Conservation (phyloP, 495 filamentous ascomycete genomes). For the Chaetomium fimeti region DNA sequence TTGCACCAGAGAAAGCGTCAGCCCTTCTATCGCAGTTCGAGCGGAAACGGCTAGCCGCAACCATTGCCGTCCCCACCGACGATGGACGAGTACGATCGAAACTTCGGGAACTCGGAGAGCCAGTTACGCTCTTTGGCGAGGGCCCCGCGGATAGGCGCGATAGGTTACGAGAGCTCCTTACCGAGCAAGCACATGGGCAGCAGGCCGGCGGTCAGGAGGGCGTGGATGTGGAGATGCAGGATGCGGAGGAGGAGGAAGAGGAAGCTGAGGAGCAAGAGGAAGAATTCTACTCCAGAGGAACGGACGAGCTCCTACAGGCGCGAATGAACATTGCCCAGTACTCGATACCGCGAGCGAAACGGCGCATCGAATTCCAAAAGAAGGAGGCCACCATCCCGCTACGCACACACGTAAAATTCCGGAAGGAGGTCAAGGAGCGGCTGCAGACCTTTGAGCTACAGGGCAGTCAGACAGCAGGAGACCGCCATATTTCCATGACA, state of each 20-base stretch:
- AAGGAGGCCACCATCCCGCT: slow-evolving; percentile 77
- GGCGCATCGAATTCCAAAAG: slow-evolving; percentile 70
- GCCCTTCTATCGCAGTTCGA: slow-evolving; percentile 87
- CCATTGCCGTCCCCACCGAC: slow-evolving; percentile 92
- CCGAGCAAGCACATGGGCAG: slow-evolving; percentile 72
- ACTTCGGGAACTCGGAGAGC: slow-evolving; percentile 81
- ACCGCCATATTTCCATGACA: slow-evolving; percentile 83
- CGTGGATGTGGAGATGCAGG: slow-evolving; percentile 60
- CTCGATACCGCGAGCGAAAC: slow-evolving; percentile 78
- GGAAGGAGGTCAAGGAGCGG: slow-evolving; percentile 83
- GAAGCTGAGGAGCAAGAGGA: slow-evolving; percentile 76
- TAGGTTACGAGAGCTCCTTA: slow-evolving; percentile 77
- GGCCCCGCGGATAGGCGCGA: slow-evolving; percentile 83
- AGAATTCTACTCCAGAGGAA: slow-evolving; percentile 91
- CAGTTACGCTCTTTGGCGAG: slow-evolving; percentile 94
- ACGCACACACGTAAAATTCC: slow-evolving; percentile 84
- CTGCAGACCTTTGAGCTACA: slow-evolving; percentile 81
- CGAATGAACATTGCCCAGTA: slow-evolving; percentile 79
- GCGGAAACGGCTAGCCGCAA: slow-evolving; percentile 81
- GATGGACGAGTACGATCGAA: slow-evolving; percentile 80
- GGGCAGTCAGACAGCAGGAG: slow-evolving; percentile 87
- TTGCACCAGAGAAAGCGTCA: slow-evolving; percentile 83
- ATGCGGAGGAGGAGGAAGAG: slow-evolving; percentile 62
- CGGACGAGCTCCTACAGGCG: slow-evolving; percentile 69
- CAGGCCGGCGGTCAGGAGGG: slow-evolving; percentile 50